Evolutionary conservation across 208 protist genomes (phyloP), one percentile per base, ranked within the genome.

Genomic region (Jaenimonas drosophilae): DNA sequence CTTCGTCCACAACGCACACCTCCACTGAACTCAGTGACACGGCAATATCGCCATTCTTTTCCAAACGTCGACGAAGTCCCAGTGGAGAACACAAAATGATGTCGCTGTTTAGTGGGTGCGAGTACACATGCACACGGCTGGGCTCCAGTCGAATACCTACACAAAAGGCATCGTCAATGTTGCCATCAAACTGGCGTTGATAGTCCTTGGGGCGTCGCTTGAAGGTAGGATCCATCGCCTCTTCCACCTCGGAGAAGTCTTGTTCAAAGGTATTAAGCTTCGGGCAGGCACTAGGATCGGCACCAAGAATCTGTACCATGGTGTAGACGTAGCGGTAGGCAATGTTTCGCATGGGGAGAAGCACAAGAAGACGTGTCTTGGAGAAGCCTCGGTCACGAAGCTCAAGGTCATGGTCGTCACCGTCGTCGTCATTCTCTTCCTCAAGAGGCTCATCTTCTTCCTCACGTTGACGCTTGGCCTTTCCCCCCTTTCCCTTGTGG

Each of bases 11-110:
- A 6, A 97, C 55, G 24, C 92, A 79, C 9, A 99, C 62, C 59
- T 99, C 96, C 25, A 99, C 77, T 2, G 92, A 97, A 5, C 94
- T 85, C 9, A 99, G 71, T 2, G 76, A 80, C 6, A 85, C 76
- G 17, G 72, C 46, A 19, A 71, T 49, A 32, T 88, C 79, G 28
- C 77, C 81, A 52, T 59, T 90, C 59, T 82, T 80, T 43, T 77
- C 81, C 3, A 94, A 58, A 16, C 75, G 72, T 21, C 71, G 68
- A 14, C 75, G 49, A 70, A 98, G 59, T 3, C 92, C 94, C 1
- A 98, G 56, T 20, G 96, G 96, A 20, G 94, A 97, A 37, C 96
- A 97, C 44, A 98, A 72, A 34, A 98, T 88, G 19, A 98, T 52
- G 57, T 98, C 96, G 33, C 88, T 87, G 45, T 85, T 78, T 23